Evolutionary conservation across 371 early-diverging fungal species (phyloP).

Genomic region (Mucor circinelloides): DNA sequence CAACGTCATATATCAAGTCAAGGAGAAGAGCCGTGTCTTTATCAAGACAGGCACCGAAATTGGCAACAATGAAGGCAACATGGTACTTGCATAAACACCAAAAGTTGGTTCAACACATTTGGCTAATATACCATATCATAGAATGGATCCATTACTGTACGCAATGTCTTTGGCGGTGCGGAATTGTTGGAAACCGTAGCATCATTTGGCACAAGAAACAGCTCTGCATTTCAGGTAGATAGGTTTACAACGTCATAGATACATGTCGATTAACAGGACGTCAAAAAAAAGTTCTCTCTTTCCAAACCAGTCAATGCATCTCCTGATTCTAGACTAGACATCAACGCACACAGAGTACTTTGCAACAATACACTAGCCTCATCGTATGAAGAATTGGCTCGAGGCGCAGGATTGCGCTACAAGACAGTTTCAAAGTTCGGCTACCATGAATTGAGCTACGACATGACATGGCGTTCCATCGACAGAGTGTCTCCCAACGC

Average conservation of each 20-base stretch:
- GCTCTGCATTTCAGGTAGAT: conserved; percentile 71
- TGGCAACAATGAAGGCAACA: conserved; percentile 80
- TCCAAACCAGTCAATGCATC: conserved; percentile 51
- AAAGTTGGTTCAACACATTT: neutral
- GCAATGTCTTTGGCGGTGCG: conserved; percentile 85
- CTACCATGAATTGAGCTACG: conserved; percentile 74
- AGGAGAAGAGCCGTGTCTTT: conserved; percentile 70
- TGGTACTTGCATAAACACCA: conserved; percentile 47
- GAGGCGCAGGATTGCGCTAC: conserved; percentile 46
- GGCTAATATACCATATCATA: neutral
- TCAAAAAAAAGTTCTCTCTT: conserved; percentile 37
- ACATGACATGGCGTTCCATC: conserved; percentile 80
- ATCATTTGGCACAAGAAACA: conserved; percentile 73
- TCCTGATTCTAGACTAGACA: conserved; percentile 45
- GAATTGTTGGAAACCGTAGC: conserved; percentile 75
- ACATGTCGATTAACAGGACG: neutral
- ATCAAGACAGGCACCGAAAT: conserved; percentile 84
- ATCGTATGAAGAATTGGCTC: conserved; percentile 49
- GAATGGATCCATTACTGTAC: conserved; percentile 68
- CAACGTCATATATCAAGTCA: conserved; percentile 70
- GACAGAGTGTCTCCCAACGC: conserved; percentile 72
- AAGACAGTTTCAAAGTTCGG: conserved; percentile 56
- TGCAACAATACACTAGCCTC: conserved; percentile 45
- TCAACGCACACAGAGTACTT: conserved; percentile 51
- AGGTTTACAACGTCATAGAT: neutral